Conservation (phyloP, 2,329 filamentous ascomycete genomes). For the Fusarium sp. region DNA sequence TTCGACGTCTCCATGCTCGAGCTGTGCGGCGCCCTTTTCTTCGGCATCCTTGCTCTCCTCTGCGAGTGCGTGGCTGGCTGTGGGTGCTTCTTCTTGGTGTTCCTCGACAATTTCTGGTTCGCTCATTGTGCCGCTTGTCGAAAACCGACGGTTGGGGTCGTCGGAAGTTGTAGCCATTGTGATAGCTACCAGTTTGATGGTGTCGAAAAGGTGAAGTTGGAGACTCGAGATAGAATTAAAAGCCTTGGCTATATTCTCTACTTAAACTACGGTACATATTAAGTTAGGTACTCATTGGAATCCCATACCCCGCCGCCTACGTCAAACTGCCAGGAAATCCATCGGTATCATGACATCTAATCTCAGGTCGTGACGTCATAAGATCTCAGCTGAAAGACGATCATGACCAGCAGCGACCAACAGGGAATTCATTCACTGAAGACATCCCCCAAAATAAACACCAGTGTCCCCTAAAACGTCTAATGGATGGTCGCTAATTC, state of each 20-base stretch:
- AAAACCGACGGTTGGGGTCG: slow-evolving; percentile 34
- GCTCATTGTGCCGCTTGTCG: slow-evolving; percentile 34
- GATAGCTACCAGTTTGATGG: background rate
- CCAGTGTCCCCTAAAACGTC: background rate
- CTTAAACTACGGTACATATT: background rate
- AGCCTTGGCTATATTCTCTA: background rate
- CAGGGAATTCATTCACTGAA: slow-evolving; percentile 8
- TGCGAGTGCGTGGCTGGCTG: slow-evolving; percentile 56
- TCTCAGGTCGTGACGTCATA: slow-evolving; percentile 30
- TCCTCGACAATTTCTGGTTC: slow-evolving; percentile 52
- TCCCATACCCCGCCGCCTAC: slow-evolving; percentile 41
- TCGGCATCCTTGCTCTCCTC: slow-evolving; percentile 51
- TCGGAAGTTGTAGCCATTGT: slow-evolving; percentile 30
- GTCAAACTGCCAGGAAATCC: slow-evolving; percentile 33
- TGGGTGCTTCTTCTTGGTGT: slow-evolving; percentile 52
- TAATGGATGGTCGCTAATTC: slow-evolving; percentile 1
- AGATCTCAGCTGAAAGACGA: slow-evolving; percentile 21
- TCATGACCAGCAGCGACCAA: slow-evolving; percentile 9
- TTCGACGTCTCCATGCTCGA: slow-evolving; percentile 65
- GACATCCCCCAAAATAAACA: slow-evolving; percentile 2
- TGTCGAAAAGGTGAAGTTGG: background rate
- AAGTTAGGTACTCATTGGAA: slow-evolving; percentile 21
- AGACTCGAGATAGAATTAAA: background rate
- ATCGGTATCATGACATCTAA: slow-evolving; percentile 28
- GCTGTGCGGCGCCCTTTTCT: slow-evolving; percentile 62